Conservation (phyloP, 305 asterid species). For the Coffea humblotiana region DNA sequence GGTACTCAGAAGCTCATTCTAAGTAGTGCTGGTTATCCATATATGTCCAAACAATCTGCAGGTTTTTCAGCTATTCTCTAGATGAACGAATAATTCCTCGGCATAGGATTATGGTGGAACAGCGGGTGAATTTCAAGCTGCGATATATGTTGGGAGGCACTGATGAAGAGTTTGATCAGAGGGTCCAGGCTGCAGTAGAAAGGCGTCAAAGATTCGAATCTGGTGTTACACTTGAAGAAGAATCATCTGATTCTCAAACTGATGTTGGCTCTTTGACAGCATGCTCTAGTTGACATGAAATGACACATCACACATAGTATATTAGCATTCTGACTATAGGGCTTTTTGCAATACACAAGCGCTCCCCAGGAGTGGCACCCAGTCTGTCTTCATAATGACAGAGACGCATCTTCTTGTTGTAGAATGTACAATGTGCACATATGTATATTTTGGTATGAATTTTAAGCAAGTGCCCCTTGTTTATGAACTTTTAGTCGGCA, state of each 20-base stretch:
- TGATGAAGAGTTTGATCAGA: constrained; percentile 66
- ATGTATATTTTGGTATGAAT: too few species aligned
- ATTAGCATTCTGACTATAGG: too few species aligned
- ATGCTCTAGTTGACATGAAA: background rate
- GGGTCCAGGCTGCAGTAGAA: constrained; percentile 57
- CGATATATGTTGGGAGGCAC: constrained; percentile 70
- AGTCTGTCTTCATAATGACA: too few species aligned
- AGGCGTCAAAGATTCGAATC: constrained; percentile 73
- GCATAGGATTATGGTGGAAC: constrained; percentile 69
- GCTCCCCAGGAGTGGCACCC: too few species aligned
- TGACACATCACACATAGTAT: too few species aligned
- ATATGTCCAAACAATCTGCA: constrained; percentile 21
- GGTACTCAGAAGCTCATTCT: background rate
- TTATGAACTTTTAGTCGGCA: too few species aligned
- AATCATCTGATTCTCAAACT: constrained; percentile 28
- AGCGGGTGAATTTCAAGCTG: constrained; percentile 74
- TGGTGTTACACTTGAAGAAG: constrained; percentile 39
- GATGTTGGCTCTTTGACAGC: constrained; percentile 15
- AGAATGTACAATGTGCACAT: too few species aligned
- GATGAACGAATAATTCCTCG: constrained; percentile 78
- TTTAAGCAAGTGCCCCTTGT: too few species aligned
- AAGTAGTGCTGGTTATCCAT: background rate
- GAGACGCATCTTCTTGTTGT: too few species aligned
- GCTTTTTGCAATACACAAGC: background rate
- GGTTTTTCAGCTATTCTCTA: constrained; percentile 96